phyloP scores from a whole-genome alignment of 1,139 yeast species.

The Candida sp. region DNA sequence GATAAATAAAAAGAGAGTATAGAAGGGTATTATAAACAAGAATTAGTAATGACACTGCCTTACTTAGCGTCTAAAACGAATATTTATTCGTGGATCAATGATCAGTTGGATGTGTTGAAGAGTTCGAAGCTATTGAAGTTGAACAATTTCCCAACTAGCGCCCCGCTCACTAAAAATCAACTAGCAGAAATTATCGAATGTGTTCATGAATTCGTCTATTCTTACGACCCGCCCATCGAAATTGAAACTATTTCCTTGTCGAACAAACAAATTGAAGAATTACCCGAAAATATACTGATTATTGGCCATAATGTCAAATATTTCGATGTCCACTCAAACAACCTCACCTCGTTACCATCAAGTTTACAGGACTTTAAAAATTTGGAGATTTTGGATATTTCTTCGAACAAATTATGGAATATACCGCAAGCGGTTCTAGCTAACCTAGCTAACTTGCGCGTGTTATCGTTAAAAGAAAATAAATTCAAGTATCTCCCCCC shows the following conservation, averaged over 20 bases:
- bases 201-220: slow-evolving; percentile 21
- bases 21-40: too few species aligned
- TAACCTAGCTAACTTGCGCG: slow-evolving; percentile 44
- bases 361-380: slow-evolving; percentile 21
- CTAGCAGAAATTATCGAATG: slow-evolving; percentile 22
- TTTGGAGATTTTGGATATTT: slow-evolving; percentile 67
- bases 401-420: slow-evolving; percentile 48
- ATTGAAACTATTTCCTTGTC: slow-evolving; percentile 55
- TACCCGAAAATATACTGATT: slow-evolving; percentile 47
- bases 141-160: neutral
- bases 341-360: slow-evolving; percentile 50
- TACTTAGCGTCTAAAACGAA: slow-evolving; percentile 3
- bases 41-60: neutral
- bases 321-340: slow-evolving; percentile 65
- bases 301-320: slow-evolving; percentile 50
- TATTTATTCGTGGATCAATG: slow-evolving; percentile 13
- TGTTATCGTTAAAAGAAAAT: slow-evolving; percentile 64
- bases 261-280: slow-evolving; percentile 41
- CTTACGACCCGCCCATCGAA: slow-evolving; percentile 29
- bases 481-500: slow-evolving; percentile 57
- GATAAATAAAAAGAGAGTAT: too few species aligned
- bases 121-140: slow-evolving; percentile 2
- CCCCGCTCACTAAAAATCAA: slow-evolving; percentile 3
- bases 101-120: slow-evolving; percentile 19
- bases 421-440: slow-evolving; percentile 40